Base-by-base conservation (phyloP, 2,329 filamentous ascomycete genomes). In the Ploettnerulaceae sp. region DNA sequence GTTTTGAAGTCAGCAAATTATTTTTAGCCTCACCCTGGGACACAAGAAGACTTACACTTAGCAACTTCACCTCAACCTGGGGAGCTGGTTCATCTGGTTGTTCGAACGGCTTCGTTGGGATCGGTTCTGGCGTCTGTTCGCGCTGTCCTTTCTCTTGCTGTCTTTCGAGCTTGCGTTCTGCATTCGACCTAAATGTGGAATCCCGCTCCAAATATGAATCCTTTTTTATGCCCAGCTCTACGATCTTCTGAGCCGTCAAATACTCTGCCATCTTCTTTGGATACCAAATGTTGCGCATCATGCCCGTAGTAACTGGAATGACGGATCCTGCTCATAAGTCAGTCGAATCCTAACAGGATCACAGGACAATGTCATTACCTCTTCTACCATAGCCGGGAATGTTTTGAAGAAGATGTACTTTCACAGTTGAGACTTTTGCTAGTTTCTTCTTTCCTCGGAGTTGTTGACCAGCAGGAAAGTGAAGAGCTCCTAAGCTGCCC, bases 241-340 rank as follows among this genome's bases (percentile, higher is more conserved):
- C 68, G 35, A 72, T 49, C 51, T 74, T 69, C 29, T 61, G 58
- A 26, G 60, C 54, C 35, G 73, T 69, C 17, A 77, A 65, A 61
- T 80, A 79, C 58, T 73, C 68, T 52, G 76, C 76, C 51, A 71
- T 64, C 48, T 68, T 64, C 33, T 61, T 61, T 3, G 74, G 75
- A 54, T 72, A 77, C 71, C 71, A 77, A 44, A 64, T 61, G 58
- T 77, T 77, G 53, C 76, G 69, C 75, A 81, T 78, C 28, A 67
- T 64, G 17, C 75, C 72, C 12, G 66, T 62, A n/a, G 71, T 62
- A 32, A 79, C 66, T 24, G 74, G 71, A 15, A 79, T 65, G 49
- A 77, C 70, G 14, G 71, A 62, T 51, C 75, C 76, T 79, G 14
- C 17, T 29, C 20, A 26, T n/a, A 35, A 26, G 39, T 53, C 20